A percentile compares a stretch with the other conserved stretches of the same genome.
These are phyloP conservation scores for Carex pumila DNA, from an alignment of 176 grass and related monocot genomes.

Conservation along the genomic window DNA sequence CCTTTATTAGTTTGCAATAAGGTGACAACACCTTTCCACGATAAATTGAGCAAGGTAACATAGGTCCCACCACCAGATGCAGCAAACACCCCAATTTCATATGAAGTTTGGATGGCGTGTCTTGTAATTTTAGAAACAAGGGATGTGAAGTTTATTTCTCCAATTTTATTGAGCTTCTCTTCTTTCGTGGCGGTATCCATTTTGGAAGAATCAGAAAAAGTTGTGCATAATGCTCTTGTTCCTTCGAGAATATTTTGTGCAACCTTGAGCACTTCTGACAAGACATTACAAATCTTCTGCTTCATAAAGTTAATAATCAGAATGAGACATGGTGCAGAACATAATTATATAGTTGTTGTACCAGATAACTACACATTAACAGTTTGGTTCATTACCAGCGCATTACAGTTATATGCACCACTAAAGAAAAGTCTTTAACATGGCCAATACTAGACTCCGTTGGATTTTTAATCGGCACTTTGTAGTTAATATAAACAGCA, in stretches of 20 bases:
- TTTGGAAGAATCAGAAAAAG: slow-evolving; percentile 50
- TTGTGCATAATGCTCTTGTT: slow-evolving; percentile 56
- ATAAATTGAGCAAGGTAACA: slow-evolving; percentile 66
- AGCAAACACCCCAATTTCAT: slow-evolving; percentile 68
- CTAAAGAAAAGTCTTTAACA: background rate
- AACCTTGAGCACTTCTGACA: slow-evolving; percentile 43
- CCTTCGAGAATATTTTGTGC: slow-evolving; percentile 69
- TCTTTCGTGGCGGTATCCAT: slow-evolving; percentile 24
- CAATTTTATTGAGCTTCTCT: slow-evolving; percentile 24
- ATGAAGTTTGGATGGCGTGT: slow-evolving; percentile 53
- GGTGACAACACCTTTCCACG: slow-evolving; percentile 86
- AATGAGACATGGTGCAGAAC: background rate
- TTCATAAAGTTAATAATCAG: slow-evolving; percentile 12
- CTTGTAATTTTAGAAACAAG: slow-evolving; percentile 34
- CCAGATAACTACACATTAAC: background rate
- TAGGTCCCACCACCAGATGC: slow-evolving; percentile 75
- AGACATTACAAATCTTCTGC: slow-evolving; percentile 57
- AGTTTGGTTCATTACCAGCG: background rate
- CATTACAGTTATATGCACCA: background rate
- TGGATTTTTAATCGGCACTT: background rate
- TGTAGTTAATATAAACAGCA: background rate
- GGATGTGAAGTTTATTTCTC: slow-evolving; percentile 25
- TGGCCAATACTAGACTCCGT: background rate
- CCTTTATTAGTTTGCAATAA: slow-evolving; percentile 87
- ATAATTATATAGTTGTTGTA: background rate